Base-by-base conservation (phyloP, 805 yeast genomes). In the Ogataea paradorogensis region DNA sequence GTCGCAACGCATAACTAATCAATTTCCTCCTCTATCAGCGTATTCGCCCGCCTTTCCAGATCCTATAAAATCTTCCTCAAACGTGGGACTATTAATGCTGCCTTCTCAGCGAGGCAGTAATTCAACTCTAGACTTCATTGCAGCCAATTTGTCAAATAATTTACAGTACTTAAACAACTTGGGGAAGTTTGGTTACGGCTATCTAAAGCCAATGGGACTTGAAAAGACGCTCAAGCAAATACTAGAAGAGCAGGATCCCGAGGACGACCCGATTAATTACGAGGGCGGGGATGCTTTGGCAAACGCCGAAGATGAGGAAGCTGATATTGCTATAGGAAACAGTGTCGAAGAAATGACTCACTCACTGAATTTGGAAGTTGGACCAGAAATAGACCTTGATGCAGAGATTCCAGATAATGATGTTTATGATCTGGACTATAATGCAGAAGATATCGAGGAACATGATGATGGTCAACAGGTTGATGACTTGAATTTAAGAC, bases 181-280 rank as follows among this genome's bases (percentile, higher is more conserved):
- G 22, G 62, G 73, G 7, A 64, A 64, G 4, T 50, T 71, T 15
- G 87, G 86, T 0, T 69, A 65, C 56, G 50, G 66, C 10, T 66
- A 65, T 39, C 53, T 83, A 40, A 65, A 66, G 30, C 88, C 89
- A 0, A 69, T 82, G 9, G 89, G 88, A 0, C 52, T 79, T 8
- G 66, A 68, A 3, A 76, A 71, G 55, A 82, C 85, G 1, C 66
- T 79, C 71, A 59, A 59, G 26, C 67, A 63, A 25, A 38, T 67
- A 21, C 15, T 40, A 16, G 59, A 48, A 9, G 59, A 51, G 18
- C 46, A 45, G 25, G 55, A 52, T 20, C 20, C 39, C 9, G 53
- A 43, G 7, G 56, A 51, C 3, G 48, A 43, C 24, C 41, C 50
- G 22, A 30, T 46, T 34, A 45, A 52, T 42, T 53, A 40, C 27